Evolutionary conservation across 2,329 filamentous ascomycete species (phyloP), one percentile per base, ranked within the genome.

Genomic region (Neophaeococcomyces mojaviensis): DNA sequence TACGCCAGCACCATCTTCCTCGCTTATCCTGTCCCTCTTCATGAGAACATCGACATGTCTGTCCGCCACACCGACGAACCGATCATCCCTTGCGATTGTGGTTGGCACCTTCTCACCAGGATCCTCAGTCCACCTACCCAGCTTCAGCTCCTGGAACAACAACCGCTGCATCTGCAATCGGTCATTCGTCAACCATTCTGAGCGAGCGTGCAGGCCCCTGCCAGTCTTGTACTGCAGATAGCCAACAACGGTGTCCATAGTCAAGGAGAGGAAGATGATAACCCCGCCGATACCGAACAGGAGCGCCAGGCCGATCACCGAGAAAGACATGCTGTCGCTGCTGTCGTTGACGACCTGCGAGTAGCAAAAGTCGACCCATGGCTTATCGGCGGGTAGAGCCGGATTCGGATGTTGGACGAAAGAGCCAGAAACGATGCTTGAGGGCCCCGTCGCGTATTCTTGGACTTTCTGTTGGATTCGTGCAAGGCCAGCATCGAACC

Each of bases 121-220:
- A 3, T 46, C 46, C 5, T 46, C 47, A n/a, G 16, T 41, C 55
- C 53, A 55, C 16, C 39, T 34, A 4, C 55, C 50, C 42, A 57
- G 50, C 10, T 51, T 51, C 13, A 50, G 50, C 22, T 50, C 57
- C 33, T 58, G 52, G 36, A 49, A 58, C 22, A 52, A 49, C 39
- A 58, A 36, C 2, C 57, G 44, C 32, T 59, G 56, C 8, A 59
- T 33, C 46, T 59, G 56, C 18, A 58, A 34, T 34, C 53, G 58
- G 20, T 52, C 54, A 26, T 56, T 53, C 18, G 54, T 13, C 1
- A 49, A 41, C 55, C 55, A 59, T 26, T 55, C 36, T 15, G 52
- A 20, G 2, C 51, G 34, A 16, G 52, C 48, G 33, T 49, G 53
- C 3, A 38, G 20, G 15, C 51, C 51, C 18, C 22, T 39, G 13